Conservation (phyloP, 331 rosid genomes). For the Telfairia occidentalis region DNA sequence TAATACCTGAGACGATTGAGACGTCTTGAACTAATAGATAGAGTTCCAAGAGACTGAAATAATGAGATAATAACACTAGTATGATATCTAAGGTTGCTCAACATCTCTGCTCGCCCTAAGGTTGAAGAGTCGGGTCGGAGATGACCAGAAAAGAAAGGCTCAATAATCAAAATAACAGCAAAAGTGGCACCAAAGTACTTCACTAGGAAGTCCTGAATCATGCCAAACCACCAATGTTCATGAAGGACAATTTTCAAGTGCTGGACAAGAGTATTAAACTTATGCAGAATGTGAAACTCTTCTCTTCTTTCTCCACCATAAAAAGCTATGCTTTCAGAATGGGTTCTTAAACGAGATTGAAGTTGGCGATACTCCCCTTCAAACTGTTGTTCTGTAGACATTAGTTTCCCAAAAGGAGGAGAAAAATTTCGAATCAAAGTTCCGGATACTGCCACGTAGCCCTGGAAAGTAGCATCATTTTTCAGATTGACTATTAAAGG, state of each 20-base stretch:
- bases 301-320: constrained; percentile 91
- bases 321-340: constrained; percentile 94
- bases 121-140: constrained; percentile 91
- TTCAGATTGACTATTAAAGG: not conserved
- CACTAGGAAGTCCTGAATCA: constrained; percentile 87
- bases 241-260: constrained; percentile 66
- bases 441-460: constrained; percentile 86
- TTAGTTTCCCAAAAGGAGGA: constrained; percentile 90
- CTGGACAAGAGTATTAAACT: constrained; percentile 49
- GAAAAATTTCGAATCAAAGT: constrained; percentile 68
- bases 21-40: constrained; percentile 81
- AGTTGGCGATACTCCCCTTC: constrained; percentile 97
- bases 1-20: constrained; percentile 91
- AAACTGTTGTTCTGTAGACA: constrained; percentile 87
- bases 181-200: constrained; percentile 98
- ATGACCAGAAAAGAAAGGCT: constrained; percentile 93
- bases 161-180: constrained; percentile 87
- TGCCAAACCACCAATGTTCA: constrained; percentile 99
- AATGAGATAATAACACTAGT: constrained; percentile 90
- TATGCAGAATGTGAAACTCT: constrained; percentile 74
- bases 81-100: constrained; percentile 97
- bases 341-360: constrained; percentile 90
- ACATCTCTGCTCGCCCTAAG: constrained; percentile 97
- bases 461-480: constrained; percentile 37
- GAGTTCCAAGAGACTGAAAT: constrained; percentile 92